Conservation (phyloP, 192 early-diverging fungal species). For the Linnemannia zychae region DNA sequence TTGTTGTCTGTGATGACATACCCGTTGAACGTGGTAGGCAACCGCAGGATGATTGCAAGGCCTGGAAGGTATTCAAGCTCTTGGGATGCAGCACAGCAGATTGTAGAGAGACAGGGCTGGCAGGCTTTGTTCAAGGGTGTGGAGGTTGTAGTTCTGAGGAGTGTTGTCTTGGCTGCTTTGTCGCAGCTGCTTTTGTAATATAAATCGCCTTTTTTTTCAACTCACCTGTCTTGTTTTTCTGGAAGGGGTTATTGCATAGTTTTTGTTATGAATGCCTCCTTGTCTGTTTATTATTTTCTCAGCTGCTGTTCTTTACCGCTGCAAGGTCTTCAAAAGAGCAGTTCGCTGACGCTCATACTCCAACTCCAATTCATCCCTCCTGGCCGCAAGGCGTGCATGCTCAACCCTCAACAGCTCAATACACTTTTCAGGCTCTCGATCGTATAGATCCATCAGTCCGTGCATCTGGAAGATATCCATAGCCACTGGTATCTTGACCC, state of each 20-base stretch:
- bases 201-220: background rate
- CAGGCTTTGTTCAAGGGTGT: constrained; percentile 23
- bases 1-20: constrained; percentile 12
- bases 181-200: constrained; percentile 7
- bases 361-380: constrained; percentile 20
- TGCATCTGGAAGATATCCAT: constrained; percentile 14
- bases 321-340: constrained; percentile 7
- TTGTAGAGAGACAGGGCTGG: constrained; percentile 46
- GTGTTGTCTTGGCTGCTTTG: constrained; percentile 10
- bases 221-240: too few species aligned
- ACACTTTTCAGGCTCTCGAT: constrained; percentile 12
- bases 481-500: background rate
- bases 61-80: constrained; percentile 37
- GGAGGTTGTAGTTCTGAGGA: constrained; percentile 21
- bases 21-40: constrained; percentile 24
- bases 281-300: too few species aligned
- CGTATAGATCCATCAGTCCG: constrained; percentile 28
- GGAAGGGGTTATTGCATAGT: too few species aligned
- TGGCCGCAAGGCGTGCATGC: constrained; percentile 16
- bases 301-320: background rate
- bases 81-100: constrained; percentile 41
- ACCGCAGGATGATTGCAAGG: constrained; percentile 32
- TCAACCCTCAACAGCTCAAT: constrained; percentile 8
- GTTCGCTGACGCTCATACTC: constrained; percentile 31
- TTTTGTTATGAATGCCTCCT: too few species aligned